These are phyloP conservation scores for Monosporascus sp. DNA, from an alignment of 2,329 filamentous ascomycete species.

Conservation along the genomic window DNA sequence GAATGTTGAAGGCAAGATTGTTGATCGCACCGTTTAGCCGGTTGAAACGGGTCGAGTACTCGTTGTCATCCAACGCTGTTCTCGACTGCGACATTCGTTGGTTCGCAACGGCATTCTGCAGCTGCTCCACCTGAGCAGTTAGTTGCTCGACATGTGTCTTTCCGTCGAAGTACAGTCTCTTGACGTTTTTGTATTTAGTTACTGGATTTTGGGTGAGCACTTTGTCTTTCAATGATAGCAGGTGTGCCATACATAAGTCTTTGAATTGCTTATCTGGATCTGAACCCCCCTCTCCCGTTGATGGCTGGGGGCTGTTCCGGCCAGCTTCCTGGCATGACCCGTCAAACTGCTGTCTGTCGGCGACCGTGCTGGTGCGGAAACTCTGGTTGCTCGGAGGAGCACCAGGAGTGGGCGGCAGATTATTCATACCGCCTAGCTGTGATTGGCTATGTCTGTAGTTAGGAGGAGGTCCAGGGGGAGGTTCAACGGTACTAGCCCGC, in stretches of 20 bases:
- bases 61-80: constrained; percentile 89
- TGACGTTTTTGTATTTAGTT: constrained; percentile 96
- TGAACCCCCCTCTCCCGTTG: constrained; percentile 35
- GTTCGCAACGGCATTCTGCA: constrained; percentile 96
- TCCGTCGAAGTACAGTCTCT: constrained; percentile 94
- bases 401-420: constrained; percentile 34
- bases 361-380: constrained; percentile 35
- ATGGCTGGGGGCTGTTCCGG: constrained; percentile 52
- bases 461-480: constrained; percentile 41
- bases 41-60: constrained; percentile 85
- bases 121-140: constrained; percentile 79
- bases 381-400: constrained; percentile 27
- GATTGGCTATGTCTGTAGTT: constrained; percentile 47
- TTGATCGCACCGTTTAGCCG: constrained; percentile 90
- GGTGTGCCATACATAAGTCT: constrained; percentile 44
- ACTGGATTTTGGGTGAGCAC: constrained; percentile 50
- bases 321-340: constrained; percentile 39
- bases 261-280: constrained; percentile 53
- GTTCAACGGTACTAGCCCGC: constrained; percentile 33
- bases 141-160: constrained; percentile 88
- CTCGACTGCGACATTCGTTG: constrained; percentile 92
- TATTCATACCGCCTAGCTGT: constrained; percentile 37
- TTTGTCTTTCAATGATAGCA: constrained; percentile 1
- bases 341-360: constrained; percentile 39
- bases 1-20: constrained; percentile 91